These are phyloP conservation scores for Vitis hybrid DNA, from an alignment of 177 flowering plant species.

Conservation along the genomic window DNA sequence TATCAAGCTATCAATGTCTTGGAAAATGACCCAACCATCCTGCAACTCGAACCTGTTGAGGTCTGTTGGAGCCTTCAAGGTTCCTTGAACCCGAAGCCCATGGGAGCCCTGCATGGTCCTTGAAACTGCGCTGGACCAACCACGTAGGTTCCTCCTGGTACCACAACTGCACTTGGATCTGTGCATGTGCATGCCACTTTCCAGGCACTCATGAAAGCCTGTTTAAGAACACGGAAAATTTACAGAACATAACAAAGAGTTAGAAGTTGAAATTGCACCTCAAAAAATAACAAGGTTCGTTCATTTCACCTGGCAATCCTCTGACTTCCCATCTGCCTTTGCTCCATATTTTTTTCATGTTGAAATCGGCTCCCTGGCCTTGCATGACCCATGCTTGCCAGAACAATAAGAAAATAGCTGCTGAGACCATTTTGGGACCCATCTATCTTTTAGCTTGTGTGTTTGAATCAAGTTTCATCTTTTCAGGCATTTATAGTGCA, in stretches of 20 bases:
- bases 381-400: not conserved
- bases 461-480: not conserved
- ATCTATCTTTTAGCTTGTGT: not conserved
- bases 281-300: not conserved
- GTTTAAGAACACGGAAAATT: not conserved
- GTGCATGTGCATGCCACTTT: constrained; percentile 19
- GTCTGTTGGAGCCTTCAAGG: constrained; percentile 34
- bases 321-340: constrained; percentile 29
- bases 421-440: not conserved
- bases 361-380: constrained; percentile 6
- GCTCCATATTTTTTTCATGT: constrained; percentile 33
- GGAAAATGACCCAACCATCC: constrained; percentile 44
- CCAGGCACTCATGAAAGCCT: constrained; percentile 29
- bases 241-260: not conserved
- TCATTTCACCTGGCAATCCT: constrained; percentile 24
- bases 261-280: not conserved
- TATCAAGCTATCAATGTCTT: constrained; percentile 22
- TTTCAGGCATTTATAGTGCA: not conserved
- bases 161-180: constrained; percentile 10
- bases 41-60: not conserved
- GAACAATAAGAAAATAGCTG: constrained; percentile 1
- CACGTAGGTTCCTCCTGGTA: constrained; percentile 22
- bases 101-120: constrained; percentile 49
- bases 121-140: constrained; percentile 15
- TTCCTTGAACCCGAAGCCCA: constrained; percentile 32